Evolutionary conservation across 2,329 filamentous ascomycete genomes (phyloP), one percentile per base, ranked within the genome.

Genomic region (Colletotrichum cordylinicola): DNA sequence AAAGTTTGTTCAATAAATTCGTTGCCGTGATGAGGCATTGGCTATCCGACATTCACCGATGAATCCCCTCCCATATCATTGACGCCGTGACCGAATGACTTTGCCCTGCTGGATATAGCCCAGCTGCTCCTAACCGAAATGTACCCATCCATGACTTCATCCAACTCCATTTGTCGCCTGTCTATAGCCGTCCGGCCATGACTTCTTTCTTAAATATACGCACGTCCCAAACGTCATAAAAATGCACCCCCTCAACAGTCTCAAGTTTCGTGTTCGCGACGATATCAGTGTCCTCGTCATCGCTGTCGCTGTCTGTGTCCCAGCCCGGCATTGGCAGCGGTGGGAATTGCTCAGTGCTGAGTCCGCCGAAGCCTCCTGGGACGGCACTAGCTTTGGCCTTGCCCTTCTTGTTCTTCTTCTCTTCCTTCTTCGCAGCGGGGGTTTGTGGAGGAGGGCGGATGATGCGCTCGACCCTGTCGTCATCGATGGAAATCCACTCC

Each of bases 171-270:
- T 70, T 37, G 27, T 62, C 27, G 56, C 65, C 18, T 43, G 31
- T 66, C 62, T 55, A 89, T 33, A 90, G 78, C 27, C 84, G 81
- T 3, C 87, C 88, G 27, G 78, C 78, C 37, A 88, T 84, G 65
- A 92, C 82, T 79, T 92, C 90, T 82, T 91, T 92, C 78, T 90
- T 86, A 77, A 92, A 93, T 66, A 93, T 92, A 76, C 85, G 86
- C 43, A 92, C 86, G 0, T 86, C 90, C 77, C 77, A 82, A 8
- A 89, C 82, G 61, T 90, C 87, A 65, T 85, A 86, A 76, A 88
- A 88, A 8, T 81, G 81, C 10, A 87, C 79, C 4, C 81, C 81
- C 21, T 87, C 85, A 4, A 86, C 75, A 9, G 84, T 82, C 74
- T 87, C 84, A 8, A 88, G 80, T 76, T 82, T 86, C 39, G 81